Evolutionary conservation across 2,329 filamentous ascomycete species (phyloP), one percentile per base, ranked within the genome.

Genomic region (Dothistroma septosporum): DNA sequence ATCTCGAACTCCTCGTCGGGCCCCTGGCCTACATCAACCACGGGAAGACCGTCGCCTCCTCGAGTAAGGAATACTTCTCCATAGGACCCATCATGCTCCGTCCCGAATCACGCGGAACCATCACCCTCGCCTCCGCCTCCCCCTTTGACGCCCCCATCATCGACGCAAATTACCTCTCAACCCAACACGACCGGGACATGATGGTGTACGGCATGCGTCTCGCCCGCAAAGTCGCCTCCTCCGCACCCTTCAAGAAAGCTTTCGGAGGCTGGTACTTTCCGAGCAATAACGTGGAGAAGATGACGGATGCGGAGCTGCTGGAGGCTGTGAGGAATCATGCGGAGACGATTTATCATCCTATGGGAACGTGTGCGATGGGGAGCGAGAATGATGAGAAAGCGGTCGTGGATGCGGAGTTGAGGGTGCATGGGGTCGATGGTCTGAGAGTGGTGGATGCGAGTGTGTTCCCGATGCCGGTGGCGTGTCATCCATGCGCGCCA

Each of bases 31-130:
- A 64, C 47, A 56, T 64, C 14, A 37, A 60, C n/a, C 64, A 66
- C 53, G 64, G 64, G 9, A 55, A 53, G 21, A 37, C 47, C 7
- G 31, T 63, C 16, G 58, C 58, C 2, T 12, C 19, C 33, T 16
- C 46, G 2, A n/a, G n/a, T 5, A 53, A 63, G 49, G 49, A 61
- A 5, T 63, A 41, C 41, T 63, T 59, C 53, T 63, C 61, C 8
- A 32, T 59, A 8, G 59, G 59, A 2, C 58, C 59, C 1, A 64
- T 61, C 35, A 58, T 64, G 56, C 61, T 62, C 1, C 50, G 53
- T 14, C 72, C 76, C 0, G 72, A 81, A 16, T 79, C 78, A 2
- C 74, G 79, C 2, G 79, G 78, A 22, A 76, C 69, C 0, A 72
- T 80, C 10, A 65, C 60, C 16, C 75, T 80, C 24, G 70, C 61